A percentile compares a stretch with the other conserved stretches of the same genome.
phyloP scores from a whole-genome alignment of 2,329 filamentous ascomycete species.

The Penicillium brasilianum region DNA sequence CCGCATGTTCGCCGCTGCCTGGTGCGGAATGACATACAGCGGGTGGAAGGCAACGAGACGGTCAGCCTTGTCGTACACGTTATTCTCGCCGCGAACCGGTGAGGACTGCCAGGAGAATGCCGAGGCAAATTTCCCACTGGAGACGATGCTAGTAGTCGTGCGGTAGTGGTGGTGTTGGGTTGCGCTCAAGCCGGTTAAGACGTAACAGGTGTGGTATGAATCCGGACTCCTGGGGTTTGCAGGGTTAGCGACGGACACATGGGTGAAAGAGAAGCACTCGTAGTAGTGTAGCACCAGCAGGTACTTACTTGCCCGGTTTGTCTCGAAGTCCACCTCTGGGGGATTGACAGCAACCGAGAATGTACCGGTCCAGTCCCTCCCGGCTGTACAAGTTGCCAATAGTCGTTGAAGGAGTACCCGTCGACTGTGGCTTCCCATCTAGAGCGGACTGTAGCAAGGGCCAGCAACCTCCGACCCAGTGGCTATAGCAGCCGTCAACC shows the following conservation, averaged over 20 bases:
- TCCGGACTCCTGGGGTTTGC: slow-evolving; percentile 67
- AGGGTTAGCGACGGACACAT: slow-evolving; percentile 28
- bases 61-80: slow-evolving; percentile 74
- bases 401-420: slow-evolving; percentile 28
- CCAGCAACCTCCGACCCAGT: slow-evolving; percentile 97
- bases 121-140: slow-evolving; percentile 38
- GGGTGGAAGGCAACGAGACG: slow-evolving; percentile 75
- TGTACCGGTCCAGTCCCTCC: slow-evolving; percentile 85
- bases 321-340: slow-evolving; percentile 84
- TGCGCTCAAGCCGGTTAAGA: slow-evolving; percentile 81
- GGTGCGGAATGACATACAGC: slow-evolving; percentile 80
- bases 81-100: slow-evolving; percentile 50
- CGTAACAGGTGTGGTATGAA: slow-evolving; percentile 92
- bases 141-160: slow-evolving; percentile 41
- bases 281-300: neutral
- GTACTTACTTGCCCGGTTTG: slow-evolving; percentile 83
- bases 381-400: slow-evolving; percentile 69
- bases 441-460: slow-evolving; percentile 82
- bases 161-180: slow-evolving; percentile 70
- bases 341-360: slow-evolving; percentile 82
- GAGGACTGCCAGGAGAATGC: slow-evolving; percentile 48
- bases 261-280: slow-evolving; percentile 1
- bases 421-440: slow-evolving; percentile 54
- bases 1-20: slow-evolving; percentile 67
- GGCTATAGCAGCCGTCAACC: slow-evolving; percentile 96